A percentile compares a stretch with the other conserved stretches of the same genome.
Conservation (phyloP, 352 stramenopile genomes). For the Pythium rishiriense region DNA sequence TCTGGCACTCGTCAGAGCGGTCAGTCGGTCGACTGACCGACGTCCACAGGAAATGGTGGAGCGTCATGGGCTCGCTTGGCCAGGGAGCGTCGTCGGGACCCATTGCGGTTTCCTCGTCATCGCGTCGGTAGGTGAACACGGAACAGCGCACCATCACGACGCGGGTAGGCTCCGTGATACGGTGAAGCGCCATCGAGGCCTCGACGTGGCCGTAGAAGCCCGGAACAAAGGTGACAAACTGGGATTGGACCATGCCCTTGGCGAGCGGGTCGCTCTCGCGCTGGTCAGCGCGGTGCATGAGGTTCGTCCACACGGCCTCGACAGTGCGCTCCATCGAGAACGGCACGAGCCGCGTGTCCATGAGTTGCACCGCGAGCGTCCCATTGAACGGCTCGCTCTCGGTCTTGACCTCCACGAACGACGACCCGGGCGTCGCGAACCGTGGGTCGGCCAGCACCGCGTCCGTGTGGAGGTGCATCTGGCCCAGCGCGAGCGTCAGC, state of each 20-base stretch:
- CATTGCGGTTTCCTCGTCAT: background rate
- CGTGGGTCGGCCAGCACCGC: background rate
- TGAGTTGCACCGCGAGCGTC: background rate
- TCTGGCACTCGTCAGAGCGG: background rate
- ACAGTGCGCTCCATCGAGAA: background rate
- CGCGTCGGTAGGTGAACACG: slow-evolving; percentile 1
- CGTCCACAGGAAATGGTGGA: slow-evolving; percentile 9
- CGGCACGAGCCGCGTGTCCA: slow-evolving; percentile 3
- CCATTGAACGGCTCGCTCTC: background rate
- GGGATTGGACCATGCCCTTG: background rate
- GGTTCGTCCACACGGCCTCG: background rate
- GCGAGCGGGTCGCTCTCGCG: background rate
- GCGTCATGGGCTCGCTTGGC: background rate
- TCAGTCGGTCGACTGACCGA: background rate
- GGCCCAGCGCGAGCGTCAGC: background rate
- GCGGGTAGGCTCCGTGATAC: slow-evolving; percentile 1
- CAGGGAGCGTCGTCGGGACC: too few relatives aligned
- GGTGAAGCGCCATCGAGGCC: background rate
- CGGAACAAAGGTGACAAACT: slow-evolving; percentile 1
- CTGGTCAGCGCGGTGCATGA: background rate
- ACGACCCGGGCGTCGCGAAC: background rate
- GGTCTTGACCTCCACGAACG: background rate
- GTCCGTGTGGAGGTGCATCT: slow-evolving; percentile 2
- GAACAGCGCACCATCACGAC: slow-evolving; percentile 8
- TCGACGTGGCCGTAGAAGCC: slow-evolving; percentile 7